These are phyloP conservation scores for Tuber umbilicatum DNA, from an alignment of 495 filamentous ascomycete species.

Conservation along the genomic window DNA sequence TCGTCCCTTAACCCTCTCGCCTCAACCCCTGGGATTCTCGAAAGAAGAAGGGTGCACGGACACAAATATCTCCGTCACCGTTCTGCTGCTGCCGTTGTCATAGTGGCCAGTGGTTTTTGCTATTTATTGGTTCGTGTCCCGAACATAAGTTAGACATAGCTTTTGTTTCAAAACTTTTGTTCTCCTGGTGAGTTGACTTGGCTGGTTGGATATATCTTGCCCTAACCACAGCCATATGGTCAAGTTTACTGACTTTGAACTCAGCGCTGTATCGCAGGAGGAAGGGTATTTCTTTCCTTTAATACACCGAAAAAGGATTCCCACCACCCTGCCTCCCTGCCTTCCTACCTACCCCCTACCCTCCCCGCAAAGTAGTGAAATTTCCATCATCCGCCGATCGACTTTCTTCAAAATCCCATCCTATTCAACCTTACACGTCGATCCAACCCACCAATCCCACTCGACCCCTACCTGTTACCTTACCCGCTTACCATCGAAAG, in stretches of 20 bases:
- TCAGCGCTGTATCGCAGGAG: background rate
- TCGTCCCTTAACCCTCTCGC: background rate
- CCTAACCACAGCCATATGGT: background rate
- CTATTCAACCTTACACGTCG: background rate
- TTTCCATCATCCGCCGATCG: background rate
- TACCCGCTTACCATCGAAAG: background rate
- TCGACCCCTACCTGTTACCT: background rate
- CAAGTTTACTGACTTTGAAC: background rate
- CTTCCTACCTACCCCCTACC: background rate
- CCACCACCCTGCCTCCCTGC: background rate
- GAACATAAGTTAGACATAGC: background rate
- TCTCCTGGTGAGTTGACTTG: background rate
- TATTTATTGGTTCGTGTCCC: background rate
- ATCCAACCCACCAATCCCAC: background rate
- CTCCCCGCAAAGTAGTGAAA: background rate
- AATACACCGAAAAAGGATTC: background rate
- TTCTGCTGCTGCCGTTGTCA: background rate
- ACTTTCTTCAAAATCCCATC: background rate
- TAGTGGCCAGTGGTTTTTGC: background rate
- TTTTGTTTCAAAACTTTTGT: background rate
- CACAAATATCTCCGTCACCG: background rate
- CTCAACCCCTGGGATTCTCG: background rate
- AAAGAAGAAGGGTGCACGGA: background rate
- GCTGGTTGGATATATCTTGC: background rate
- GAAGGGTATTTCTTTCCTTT: background rate